These are phyloP conservation scores for Usnea hakonensis DNA, from an alignment of 495 filamentous ascomycete species.

Conservation along the genomic window DNA sequence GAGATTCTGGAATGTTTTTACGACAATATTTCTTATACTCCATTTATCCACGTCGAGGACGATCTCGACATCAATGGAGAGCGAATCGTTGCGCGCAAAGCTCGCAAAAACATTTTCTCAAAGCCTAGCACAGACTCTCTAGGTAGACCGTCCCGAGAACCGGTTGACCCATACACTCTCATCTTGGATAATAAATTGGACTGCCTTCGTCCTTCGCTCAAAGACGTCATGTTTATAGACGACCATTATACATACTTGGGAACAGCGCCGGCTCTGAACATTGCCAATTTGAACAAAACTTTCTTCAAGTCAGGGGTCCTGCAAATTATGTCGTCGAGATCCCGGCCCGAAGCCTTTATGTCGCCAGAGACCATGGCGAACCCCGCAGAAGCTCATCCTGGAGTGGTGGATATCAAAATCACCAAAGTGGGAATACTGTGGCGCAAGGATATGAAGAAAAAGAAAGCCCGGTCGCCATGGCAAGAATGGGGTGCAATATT, in stretches of 20 bases:
- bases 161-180: constrained; percentile 88
- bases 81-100: constrained; percentile 59
- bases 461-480: constrained; percentile 92
- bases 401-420: constrained; percentile 93
- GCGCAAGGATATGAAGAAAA: constrained; percentile 92
- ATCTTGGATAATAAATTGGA: constrained; percentile 87
- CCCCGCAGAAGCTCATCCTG: constrained; percentile 79
- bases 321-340: constrained; percentile 88
- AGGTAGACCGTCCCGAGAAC: constrained; percentile 62
- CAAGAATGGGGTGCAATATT: constrained; percentile 97
- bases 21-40: constrained; percentile 95
- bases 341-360: constrained; percentile 92
- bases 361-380: constrained; percentile 73
- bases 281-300: constrained; percentile 69
- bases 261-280: constrained; percentile 62
- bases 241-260: constrained; percentile 87
- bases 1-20: constrained; percentile 95
- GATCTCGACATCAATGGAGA: constrained; percentile 74
- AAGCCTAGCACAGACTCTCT: constrained; percentile 60
- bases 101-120: constrained; percentile 59
- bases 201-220: constrained; percentile 70
- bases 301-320: constrained; percentile 86
- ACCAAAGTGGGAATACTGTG: constrained; percentile 94
- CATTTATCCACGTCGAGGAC: constrained; percentile 94
- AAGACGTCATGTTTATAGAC: constrained; percentile 84